phyloP scores from a whole-genome alignment of 2,329 filamentous ascomycete genomes.

The Penicillium sp. region DNA sequence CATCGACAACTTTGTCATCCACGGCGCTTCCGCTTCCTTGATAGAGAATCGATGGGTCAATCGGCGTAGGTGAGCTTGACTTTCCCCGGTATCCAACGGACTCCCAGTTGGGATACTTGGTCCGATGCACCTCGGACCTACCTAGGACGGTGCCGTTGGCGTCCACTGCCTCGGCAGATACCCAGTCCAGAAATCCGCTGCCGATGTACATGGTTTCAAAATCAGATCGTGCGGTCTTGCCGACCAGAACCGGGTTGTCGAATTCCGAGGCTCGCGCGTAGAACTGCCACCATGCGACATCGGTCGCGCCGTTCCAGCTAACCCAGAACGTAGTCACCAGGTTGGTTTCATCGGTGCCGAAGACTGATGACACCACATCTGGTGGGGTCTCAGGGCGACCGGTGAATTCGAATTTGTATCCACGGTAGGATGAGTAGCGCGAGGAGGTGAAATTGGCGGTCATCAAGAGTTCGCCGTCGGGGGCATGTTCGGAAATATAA shows the following conservation, averaged over 20 bases:
- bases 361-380: conserved; percentile 30
- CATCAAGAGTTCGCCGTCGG: conserved; percentile 32
- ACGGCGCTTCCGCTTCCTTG: neutral
- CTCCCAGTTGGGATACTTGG: conserved; percentile 18
- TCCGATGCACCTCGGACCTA: conserved; percentile 20
- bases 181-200: conserved; percentile 24
- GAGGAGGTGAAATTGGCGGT: conserved; percentile 34
- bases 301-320: conserved; percentile 42
- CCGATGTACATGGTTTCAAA: conserved; percentile 26
- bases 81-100: conserved; percentile 18
- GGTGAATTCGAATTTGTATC: conserved; percentile 40
- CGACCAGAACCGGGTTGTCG: conserved; percentile 18
- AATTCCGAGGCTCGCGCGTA: conserved; percentile 29
- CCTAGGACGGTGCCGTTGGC: conserved; percentile 18
- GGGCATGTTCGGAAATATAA: conserved; percentile 35
- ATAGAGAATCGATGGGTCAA: conserved; percentile 15
- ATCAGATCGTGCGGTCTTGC: conserved; percentile 16
- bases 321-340: conserved; percentile 35
- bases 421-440: conserved; percentile 40
- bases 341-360: conserved; percentile 27
- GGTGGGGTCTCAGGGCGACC: conserved; percentile 34
- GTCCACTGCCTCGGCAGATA: conserved; percentile 21
- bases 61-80: conserved; percentile 12
- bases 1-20: neutral
- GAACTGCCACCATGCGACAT: conserved; percentile 37